These are phyloP conservation scores for Yamadazyma kitorensis DNA, from an alignment of 805 yeast species.

Conservation along the genomic window DNA sequence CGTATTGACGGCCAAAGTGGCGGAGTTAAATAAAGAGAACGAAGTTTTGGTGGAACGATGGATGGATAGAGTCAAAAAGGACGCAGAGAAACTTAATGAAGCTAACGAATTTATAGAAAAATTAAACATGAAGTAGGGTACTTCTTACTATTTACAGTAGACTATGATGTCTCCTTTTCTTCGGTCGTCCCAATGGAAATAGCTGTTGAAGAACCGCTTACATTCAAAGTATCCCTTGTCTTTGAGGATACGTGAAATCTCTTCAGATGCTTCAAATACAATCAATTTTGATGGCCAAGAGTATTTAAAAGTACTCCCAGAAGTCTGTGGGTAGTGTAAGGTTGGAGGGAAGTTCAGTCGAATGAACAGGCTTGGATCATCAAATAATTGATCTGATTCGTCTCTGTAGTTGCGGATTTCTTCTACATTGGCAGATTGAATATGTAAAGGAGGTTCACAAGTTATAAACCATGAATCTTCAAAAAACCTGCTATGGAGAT, in stretches of 20 bases:
- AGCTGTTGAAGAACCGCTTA: slow-evolving; percentile 67
- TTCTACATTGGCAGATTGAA: slow-evolving; percentile 16
- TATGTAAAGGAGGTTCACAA: slow-evolving; percentile 84
- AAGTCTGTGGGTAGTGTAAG: background rate
- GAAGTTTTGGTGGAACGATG: slow-evolving; percentile 46
- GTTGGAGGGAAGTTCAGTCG: slow-evolving; percentile 45
- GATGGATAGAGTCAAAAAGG: slow-evolving; percentile 43
- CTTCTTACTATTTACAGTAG: background rate
- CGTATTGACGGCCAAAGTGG: slow-evolving; percentile 37
- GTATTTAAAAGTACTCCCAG: slow-evolving; percentile 3
- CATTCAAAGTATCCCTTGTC: slow-evolving; percentile 44
- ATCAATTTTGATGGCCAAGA: slow-evolving; percentile 74
- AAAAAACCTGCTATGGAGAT: slow-evolving; percentile 58
- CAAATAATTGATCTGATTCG: slow-evolving; percentile 83
- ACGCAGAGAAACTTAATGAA: slow-evolving; percentile 59
- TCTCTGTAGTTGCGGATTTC: slow-evolving; percentile 57
- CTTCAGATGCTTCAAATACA: slow-evolving; percentile 64
- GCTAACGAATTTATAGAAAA: slow-evolving; percentile 27
- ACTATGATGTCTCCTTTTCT: slow-evolving; percentile 58
- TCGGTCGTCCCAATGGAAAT: slow-evolving; percentile 83
- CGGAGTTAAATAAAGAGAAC: slow-evolving; percentile 46
- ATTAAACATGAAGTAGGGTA: background rate
- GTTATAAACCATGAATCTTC: slow-evolving; percentile 68
- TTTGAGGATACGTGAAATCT: slow-evolving; percentile 38
- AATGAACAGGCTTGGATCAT: slow-evolving; percentile 60